phyloP scores from a whole-genome alignment of 371 early-diverging fungal species.

The Mortierella sp. region DNA sequence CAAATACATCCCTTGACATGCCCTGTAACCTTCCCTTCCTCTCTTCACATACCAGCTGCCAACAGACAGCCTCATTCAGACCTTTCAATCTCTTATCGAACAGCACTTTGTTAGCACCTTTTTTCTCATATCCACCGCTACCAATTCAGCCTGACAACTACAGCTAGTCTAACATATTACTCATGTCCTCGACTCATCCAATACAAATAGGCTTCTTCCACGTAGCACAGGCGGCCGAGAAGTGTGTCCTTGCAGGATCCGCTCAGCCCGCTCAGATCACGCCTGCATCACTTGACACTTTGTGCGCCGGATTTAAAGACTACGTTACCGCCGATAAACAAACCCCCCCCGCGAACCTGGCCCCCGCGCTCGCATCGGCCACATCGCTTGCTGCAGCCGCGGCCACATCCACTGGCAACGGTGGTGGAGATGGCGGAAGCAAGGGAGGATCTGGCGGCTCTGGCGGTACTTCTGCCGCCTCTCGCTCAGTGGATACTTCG shows the following conservation, averaged over 20 bases:
- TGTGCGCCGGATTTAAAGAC: slow-evolving; percentile 8
- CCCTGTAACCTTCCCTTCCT: too few relatives aligned
- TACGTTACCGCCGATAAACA: slow-evolving; percentile 27
- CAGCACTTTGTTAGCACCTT: background rate
- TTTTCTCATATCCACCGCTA: background rate
- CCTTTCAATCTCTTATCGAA: background rate
- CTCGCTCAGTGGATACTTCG: background rate
- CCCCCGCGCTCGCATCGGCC: slow-evolving; percentile 26
- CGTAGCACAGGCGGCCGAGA: slow-evolving; percentile 34
- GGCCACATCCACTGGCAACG: background rate
- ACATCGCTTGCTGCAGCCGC: slow-evolving; percentile 6
- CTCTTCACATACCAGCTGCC: too few relatives aligned
- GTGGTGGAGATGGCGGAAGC: background rate
- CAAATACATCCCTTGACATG: background rate
- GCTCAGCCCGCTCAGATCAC: slow-evolving; percentile 20
- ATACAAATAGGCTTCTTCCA: slow-evolving; percentile 39
- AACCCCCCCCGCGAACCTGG: background rate
- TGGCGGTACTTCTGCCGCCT: background rate
- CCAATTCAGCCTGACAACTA: background rate
- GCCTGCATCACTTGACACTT: background rate
- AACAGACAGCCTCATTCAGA: background rate
- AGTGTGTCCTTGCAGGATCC: slow-evolving; percentile 19
- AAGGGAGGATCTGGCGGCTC: background rate
- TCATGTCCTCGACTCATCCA: background rate
- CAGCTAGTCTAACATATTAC: background rate